These are phyloP conservation scores for Hypocrella siamensis DNA, from an alignment of 2,329 filamentous ascomycete species.

Conservation along the genomic window DNA sequence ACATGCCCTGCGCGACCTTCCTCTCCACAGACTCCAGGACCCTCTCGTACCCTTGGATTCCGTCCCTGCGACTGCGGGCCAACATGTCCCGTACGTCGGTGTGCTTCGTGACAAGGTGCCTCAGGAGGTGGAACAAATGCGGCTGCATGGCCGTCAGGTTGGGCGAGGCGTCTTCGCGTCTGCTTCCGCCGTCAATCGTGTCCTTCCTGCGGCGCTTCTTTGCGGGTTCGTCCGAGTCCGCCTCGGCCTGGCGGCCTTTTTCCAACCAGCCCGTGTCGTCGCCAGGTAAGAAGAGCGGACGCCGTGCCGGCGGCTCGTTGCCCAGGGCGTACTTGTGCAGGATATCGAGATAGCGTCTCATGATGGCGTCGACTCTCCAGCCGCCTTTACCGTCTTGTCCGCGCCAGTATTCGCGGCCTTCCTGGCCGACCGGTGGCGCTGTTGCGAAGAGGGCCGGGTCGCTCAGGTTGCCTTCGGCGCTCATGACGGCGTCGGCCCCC, in stretches of 20 bases:
- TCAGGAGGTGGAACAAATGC: conserved; percentile 82
- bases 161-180: conserved; percentile 25
- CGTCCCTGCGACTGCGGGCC: conserved; percentile 49
- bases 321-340: conserved; percentile 64
- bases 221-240: conserved; percentile 29
- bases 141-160: conserved; percentile 76
- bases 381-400: conserved; percentile 66
- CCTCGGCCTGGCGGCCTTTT: conserved; percentile 13
- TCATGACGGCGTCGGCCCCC: conserved; percentile 88
- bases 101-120: conserved; percentile 65
- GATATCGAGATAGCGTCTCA: conserved; percentile 81
- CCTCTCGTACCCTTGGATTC: conserved; percentile 62
- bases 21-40: conserved; percentile 62
- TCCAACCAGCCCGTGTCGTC: conserved; percentile 32
- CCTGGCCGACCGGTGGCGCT: conserved; percentile 45
- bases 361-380: conserved; percentile 75
- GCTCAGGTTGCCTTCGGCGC: conserved; percentile 85
- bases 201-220: conserved; percentile 35
- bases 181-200: conserved; percentile 9
- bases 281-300: conserved; percentile 57
- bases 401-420: conserved; percentile 75
- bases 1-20: conserved; percentile 55
- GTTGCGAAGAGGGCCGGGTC: conserved; percentile 75
- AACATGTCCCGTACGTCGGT: conserved; percentile 78
- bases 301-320: conserved; percentile 45